Base-by-base conservation (phyloP, 2,329 filamentous ascomycete genomes). In the Trichocomaceae sp. region DNA sequence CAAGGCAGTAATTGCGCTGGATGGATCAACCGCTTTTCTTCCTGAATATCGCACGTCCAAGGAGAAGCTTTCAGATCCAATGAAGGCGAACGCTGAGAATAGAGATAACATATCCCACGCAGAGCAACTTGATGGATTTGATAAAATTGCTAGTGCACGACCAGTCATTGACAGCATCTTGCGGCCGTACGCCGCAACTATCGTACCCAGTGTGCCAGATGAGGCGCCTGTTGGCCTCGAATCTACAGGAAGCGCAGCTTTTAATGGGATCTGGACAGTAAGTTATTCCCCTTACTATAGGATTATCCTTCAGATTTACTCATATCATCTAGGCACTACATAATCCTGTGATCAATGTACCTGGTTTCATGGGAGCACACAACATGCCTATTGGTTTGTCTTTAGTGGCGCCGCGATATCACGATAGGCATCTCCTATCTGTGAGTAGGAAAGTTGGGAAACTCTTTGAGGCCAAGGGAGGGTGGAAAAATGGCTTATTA, bases 281-380 rank as follows among this genome's bases (percentile, higher is more conserved):
- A 29, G 44, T 29, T 3, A 12, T 17, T 39, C 19, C 13, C n/a
- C n/a, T n/a, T n/a, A n/a, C n/a, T n/a, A n/a, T n/a, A n/a, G n/a
- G n/a, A n/a, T n/a, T n/a, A n/a, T n/a, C n/a, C n/a, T n/a, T n/a
- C n/a, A n/a, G n/a, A n/a, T n/a, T n/a, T n/a, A n/a, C n/a, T n/a
- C n/a, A n/a, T n/a, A n/a, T n/a, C n/a, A n/a, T n/a, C n/a, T n/a
- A 41, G 44, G 44, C 20, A 3, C 67, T 86, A 13, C 83, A 87
- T 58, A 79, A 75, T 1, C 84, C 84, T 0, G 80, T 83, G 0
- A 67, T 86, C n/a, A 86, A 86, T 57, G 66, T 87, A 0, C 83
- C 83, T 0, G 83, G 83, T 0, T 86, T 87, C 59, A 67, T 73
- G 33, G 83, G 84, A 0, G 71, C 72, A 29, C 74, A 79, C 56